Evolutionary conservation across 352 stramenopile species (phyloP).

Genomic region (Elongisporangium prolatum): DNA sequence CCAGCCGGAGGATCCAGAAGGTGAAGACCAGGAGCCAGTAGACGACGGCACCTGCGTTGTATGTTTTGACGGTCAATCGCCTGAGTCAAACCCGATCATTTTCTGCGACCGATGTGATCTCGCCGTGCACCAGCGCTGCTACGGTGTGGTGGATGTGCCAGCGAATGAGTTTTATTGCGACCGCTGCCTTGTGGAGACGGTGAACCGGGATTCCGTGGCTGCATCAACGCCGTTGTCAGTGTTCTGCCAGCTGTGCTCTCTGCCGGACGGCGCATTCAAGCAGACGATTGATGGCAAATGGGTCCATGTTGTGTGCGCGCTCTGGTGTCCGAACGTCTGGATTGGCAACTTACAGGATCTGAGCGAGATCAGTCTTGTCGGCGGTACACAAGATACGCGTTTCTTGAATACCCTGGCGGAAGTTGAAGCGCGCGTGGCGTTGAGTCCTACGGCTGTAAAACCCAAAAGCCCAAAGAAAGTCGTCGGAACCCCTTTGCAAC

Average conservation of each 20-base stretch:
- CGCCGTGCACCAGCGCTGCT: constrained; percentile 87
- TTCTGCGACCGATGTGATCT: constrained; percentile 88
- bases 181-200: constrained; percentile 49
- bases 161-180: constrained; percentile 89
- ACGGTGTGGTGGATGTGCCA: constrained; percentile 79
- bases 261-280: constrained; percentile 84
- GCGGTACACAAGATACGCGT: constrained; percentile 23
- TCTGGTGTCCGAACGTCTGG: constrained; percentile 86
- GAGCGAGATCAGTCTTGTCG: constrained; percentile 70
- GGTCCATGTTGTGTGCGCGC: constrained; percentile 85
- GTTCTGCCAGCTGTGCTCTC: constrained; percentile 84
- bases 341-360: constrained; percentile 79
- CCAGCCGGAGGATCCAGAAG: constrained; percentile 26
- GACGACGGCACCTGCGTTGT: constrained; percentile 87
- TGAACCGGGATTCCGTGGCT: not conserved
- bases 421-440: constrained; percentile 33
- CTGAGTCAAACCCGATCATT: constrained; percentile 86
- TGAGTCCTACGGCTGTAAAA: constrained; percentile 6
- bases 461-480: not conserved
- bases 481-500: constrained; percentile 1
- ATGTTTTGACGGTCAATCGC: constrained; percentile 86
- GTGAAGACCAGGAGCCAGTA: constrained; percentile 32
- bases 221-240: constrained; percentile 20
- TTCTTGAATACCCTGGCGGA: constrained; percentile 61
- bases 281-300: constrained; percentile 81